Base-by-base conservation (phyloP, 306 rosid genomes). In the Rosa chinensis region DNA sequence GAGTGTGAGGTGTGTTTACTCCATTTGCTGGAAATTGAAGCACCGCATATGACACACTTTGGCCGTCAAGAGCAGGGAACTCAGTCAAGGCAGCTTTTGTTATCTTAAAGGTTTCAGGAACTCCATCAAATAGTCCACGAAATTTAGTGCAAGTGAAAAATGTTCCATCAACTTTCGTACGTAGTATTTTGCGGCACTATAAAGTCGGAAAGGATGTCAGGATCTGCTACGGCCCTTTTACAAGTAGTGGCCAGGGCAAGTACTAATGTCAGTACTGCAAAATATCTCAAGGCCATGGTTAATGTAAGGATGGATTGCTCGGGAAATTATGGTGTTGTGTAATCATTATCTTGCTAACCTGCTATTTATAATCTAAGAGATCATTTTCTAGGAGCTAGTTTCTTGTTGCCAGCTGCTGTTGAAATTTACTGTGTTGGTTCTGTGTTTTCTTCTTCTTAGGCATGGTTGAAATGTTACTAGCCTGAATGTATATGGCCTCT, bases 1-100 rank as follows among this genome's bases (percentile, higher is more conserved):
- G 87, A 8, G 79, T 67, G 62, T 84, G 89, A 17, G 84, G 84
- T 20, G 82, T 79, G 63, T 82, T 82, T 18, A 86, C 25, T 61
- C 75, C 66, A 13, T 16, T 67, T 40, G 49, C 82, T 1, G 82
- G 77, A 20, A 56, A 79, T 32, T 70, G 62, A 40, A 79, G 77
- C 40, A 79, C 66, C 7, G 77, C 52, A 4, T 59, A 53, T 0
- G 78, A 79, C 10, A 79, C 82, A n/a, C 78, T 72, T 44, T 72
- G 82, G 47, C 82, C 82, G 2, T 61, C 40, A 43, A 72, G 75
- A 9, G 82, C 73, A 10, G 82, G 82, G 35, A 79, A 79, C 20
- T 43, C 42, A 39, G 55, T 32, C 70, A 79, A 48, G 52, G 42
- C 53, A 61, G 37, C 78, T 63, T 72, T 79, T n/a, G 73, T 72